phyloP scores from a whole-genome alignment of 2,329 filamentous ascomycete species.

The Venturia aucupariae region DNA sequence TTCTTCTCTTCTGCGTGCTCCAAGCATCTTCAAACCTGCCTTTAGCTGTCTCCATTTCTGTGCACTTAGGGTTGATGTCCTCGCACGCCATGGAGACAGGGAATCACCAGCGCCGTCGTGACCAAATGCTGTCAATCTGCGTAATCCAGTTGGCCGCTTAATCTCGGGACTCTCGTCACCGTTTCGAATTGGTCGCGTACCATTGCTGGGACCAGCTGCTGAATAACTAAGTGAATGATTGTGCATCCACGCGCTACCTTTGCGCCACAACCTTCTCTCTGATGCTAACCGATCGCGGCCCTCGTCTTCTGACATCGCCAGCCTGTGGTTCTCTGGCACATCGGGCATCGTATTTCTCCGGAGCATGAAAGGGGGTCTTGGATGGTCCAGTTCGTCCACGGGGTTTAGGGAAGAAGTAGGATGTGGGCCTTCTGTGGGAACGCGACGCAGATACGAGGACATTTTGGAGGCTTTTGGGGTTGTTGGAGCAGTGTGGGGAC shows the following conservation, averaged over 20 bases:
- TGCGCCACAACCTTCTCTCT: constrained; percentile 17
- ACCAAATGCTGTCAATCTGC: constrained; percentile 39
- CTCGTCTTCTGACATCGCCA: constrained; percentile 42
- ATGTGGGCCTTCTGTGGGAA: constrained; percentile 26
- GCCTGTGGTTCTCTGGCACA: constrained; percentile 37
- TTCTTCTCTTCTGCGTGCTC: constrained; percentile 72
- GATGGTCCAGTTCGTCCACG: background rate
- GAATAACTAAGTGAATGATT: constrained; percentile 40
- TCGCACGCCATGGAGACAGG: constrained; percentile 37
- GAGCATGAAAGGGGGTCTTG: constrained; percentile 42
- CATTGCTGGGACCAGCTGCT: constrained; percentile 11
- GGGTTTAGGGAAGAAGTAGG: constrained; percentile 13
- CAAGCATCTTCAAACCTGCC: constrained; percentile 70
- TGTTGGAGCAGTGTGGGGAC: constrained; percentile 54
- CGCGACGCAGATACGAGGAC: constrained; percentile 37
- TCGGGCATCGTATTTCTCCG: constrained; percentile 41
- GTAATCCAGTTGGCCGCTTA: constrained; percentile 32
- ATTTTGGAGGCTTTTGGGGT: constrained; percentile 46
- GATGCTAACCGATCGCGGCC: constrained; percentile 37
- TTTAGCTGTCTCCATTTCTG: constrained; percentile 93
- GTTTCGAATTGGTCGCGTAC: constrained; percentile 17
- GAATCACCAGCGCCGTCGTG: constrained; percentile 18
- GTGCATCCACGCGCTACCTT: constrained; percentile 25
- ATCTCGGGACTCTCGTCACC: constrained; percentile 26
- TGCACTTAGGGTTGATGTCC: constrained; percentile 44